phyloP scores from a whole-genome alignment of 495 filamentous ascomycete genomes.

The Symbiotaphrina buchneri region DNA sequence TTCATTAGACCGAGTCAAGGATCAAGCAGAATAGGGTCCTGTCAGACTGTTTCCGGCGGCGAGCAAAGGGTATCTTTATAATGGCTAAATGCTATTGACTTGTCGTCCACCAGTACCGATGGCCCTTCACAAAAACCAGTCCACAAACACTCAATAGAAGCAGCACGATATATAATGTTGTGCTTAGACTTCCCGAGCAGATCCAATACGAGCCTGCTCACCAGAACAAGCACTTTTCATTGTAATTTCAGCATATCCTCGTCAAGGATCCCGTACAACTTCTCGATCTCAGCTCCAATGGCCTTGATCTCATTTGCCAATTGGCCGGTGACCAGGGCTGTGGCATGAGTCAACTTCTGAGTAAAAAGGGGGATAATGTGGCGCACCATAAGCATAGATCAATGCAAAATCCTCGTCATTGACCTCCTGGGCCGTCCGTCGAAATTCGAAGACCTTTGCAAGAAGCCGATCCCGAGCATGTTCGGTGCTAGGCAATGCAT shows the following conservation, averaged over 20 bases:
- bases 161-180: no score
- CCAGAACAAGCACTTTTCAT: no score
- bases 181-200: no score
- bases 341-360: slow-evolving; percentile 18
- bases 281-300: slow-evolving; percentile 43
- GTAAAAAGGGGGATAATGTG: slow-evolving; percentile 5
- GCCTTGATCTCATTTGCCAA: slow-evolving; percentile 45
- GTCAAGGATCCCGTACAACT: slow-evolving; percentile 52
- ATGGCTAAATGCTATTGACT: no score
- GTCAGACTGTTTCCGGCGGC: no score
- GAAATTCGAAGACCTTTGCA: slow-evolving; percentile 73
- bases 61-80: no score
- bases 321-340: slow-evolving; percentile 43
- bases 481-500: slow-evolving; percentile 62
- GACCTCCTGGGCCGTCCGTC: slow-evolving; percentile 38
- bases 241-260: slow-evolving; percentile 46
- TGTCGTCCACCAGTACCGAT: no score
- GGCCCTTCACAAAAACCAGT: no score
- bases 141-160: no score
- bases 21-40: no score
- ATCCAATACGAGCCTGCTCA: no score
- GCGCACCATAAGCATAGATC: slow-evolving; percentile 49
- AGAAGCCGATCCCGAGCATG: slow-evolving; percentile 63
- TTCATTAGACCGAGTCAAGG: no score
- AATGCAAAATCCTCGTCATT: slow-evolving; percentile 48